These are phyloP conservation scores for Antrodiella citrinella DNA, from an alignment of 768 basidiomycete species.

Conservation along the genomic window DNA sequence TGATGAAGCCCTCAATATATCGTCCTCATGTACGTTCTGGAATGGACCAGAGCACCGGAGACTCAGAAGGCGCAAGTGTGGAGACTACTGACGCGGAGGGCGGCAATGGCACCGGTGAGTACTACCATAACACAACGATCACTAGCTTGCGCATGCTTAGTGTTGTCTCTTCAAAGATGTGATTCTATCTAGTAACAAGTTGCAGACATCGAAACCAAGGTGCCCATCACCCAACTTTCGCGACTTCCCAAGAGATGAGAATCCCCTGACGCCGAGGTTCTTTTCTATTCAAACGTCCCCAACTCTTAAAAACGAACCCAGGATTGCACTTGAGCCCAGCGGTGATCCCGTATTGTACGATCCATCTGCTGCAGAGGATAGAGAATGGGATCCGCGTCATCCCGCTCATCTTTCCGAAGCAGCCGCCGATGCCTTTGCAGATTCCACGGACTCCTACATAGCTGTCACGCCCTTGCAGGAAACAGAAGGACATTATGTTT, in stretches of 20 bases:
- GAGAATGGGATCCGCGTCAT: constrained; percentile 13
- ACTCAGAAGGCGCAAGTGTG: background rate
- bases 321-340: constrained; percentile 4
- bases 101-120: background rate
- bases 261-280: constrained; percentile 13
- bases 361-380: constrained; percentile 1
- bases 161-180: too few species aligned
- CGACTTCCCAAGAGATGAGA: constrained; percentile 12
- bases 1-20: background rate
- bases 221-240: constrained; percentile 14
- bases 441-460: constrained; percentile 2
- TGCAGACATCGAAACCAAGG: constrained; percentile 4
- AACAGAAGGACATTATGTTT: background rate
- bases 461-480: background rate
- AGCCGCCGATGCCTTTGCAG: constrained; percentile 14
- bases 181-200: background rate
- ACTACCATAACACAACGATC: too few species aligned
- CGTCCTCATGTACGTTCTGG: background rate
- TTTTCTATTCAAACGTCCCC: constrained; percentile 7
- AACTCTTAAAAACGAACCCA: too few species aligned
- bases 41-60: background rate
- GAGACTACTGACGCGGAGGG: background rate
- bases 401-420: constrained; percentile 15
- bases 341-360: constrained; percentile 11
- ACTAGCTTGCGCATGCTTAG: too few species aligned